A percentile compares a stretch with the other conserved stretches of the same genome.
These are phyloP conservation scores for Colletotrichum sp. DNA, from an alignment of 2,329 filamentous ascomycete species.

Conservation along the genomic window DNA sequence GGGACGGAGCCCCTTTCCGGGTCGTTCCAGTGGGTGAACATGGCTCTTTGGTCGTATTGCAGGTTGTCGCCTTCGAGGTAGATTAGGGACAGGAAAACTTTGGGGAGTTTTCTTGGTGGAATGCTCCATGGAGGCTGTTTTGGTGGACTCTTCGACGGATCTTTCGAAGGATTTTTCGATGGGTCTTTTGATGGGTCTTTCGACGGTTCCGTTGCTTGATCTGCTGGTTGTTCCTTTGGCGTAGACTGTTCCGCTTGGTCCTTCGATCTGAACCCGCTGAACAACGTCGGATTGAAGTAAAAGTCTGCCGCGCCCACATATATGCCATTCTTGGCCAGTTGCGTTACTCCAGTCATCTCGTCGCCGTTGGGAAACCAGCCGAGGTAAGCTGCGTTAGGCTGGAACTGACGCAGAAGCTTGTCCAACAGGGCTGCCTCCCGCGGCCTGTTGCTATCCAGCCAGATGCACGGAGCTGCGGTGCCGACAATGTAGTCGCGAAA, in stretches of 20 bases:
- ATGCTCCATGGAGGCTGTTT: not conserved
- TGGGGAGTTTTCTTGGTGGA: not conserved
- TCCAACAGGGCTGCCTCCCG: not conserved
- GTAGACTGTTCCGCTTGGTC: not conserved
- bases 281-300: constrained; percentile 1
- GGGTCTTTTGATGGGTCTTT: not conserved
- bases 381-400: not conserved
- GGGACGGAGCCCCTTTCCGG: not conserved
- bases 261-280: not conserved
- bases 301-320: not conserved
- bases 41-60: not conserved
- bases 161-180: not conserved
- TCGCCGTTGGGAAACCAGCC: constrained; percentile 3
- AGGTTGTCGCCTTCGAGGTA: constrained; percentile 8
- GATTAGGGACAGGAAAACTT: not conserved
- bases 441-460: not conserved
- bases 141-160: not conserved
- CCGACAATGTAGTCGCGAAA: constrained; percentile 1
- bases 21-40: constrained; percentile 7
- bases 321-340: not conserved
- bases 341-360: not conserved
- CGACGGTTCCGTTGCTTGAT: not conserved
- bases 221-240: not conserved
- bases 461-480: not conserved
- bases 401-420: not conserved